Percentiles rank a stretch among this genome's conserved stretches.
phyloP scores from a whole-genome alignment of 176 grass and related monocot genomes.

The Eragrostis nindensis region DNA sequence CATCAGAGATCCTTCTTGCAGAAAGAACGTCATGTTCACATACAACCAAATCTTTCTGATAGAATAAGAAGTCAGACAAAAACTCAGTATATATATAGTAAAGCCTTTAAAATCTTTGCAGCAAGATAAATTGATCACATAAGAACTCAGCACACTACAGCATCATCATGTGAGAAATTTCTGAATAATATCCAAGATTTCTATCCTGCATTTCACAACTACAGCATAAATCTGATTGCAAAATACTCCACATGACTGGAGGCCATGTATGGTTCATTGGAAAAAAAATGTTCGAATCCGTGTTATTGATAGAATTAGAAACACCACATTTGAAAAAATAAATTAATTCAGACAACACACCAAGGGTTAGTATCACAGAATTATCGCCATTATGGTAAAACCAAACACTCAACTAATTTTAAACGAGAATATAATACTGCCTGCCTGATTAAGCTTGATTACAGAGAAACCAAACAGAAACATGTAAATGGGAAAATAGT shows the following conservation, averaged over 20 bases:
- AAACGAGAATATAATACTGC: constrained; percentile 4
- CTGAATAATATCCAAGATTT: constrained; percentile 13
- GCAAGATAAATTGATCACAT: not conserved
- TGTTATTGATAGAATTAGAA: not conserved
- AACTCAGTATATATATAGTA: constrained; percentile 14
- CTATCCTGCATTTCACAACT: not conserved
- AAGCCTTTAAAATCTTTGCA: not conserved
- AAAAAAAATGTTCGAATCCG: not conserved
- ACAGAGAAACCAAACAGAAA: constrained; percentile 18
- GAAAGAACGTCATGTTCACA: constrained; percentile 79
- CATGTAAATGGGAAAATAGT: constrained; percentile 15
- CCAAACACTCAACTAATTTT: constrained; percentile 12
- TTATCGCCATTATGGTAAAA: not conserved
- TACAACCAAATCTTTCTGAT: constrained; percentile 82
- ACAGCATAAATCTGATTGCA: not conserved
- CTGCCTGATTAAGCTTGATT: not conserved
- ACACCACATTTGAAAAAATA: not conserved
- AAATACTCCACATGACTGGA: not conserved
- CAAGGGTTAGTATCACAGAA: not conserved
- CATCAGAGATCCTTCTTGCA: constrained; percentile 63
- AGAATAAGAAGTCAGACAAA: constrained; percentile 30
- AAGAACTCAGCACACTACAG: not conserved
- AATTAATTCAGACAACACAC: not conserved
- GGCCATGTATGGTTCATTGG: not conserved
- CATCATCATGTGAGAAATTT: not conserved